Evolutionary conservation across 2,329 filamentous ascomycete genomes (phyloP), one percentile per base, ranked within the genome.

Genomic region (Apiospora pterosperma): DNA sequence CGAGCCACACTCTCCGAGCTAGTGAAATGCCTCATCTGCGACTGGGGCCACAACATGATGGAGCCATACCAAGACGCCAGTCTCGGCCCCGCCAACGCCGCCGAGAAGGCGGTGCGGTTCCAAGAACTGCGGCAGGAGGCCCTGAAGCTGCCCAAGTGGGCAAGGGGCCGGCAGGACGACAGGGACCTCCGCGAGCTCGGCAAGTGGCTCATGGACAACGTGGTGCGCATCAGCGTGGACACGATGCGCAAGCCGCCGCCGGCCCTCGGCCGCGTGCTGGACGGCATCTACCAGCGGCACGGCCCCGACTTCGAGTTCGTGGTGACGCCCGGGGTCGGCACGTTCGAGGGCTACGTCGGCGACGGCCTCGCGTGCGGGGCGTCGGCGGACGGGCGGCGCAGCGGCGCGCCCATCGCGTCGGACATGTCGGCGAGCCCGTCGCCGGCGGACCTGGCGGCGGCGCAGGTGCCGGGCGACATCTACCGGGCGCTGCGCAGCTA

Each of bases 271-370:
- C 25, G 42, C 31, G 31, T 48, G 28, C 61, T 71, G 7, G 69
- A 71, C 2, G 28, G 58, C 14, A 66, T 71, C 64, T 65, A 41
- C 21, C n/a, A 65, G 16, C 63, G 61, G n/a, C 60, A 70, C 39
- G 67, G 64, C 4, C 61, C 59, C 1, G 63, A 58, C 23, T 71
- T 71, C 63, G 65, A 70, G 63, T 71, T 68, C 42, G 34, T 67
- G 5, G 64, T 71, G 5, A 67, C 66, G 10, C 64, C 64, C 64
- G 69, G 69, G 36, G 63, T 68, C 14, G 69, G 69, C 41, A 71
- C 69, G 1, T 71, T 70, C 36, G 69, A 71, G 55, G 69, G 69
- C 14, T 71, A 64, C 59, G 69, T 71, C 0, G 69, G 69, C 34
- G 68, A 69, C 12, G 69, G 69, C 2, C 34, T 68, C 5, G n/a